Percentiles rank a stretch among this genome's conserved stretches.
phyloP scores from a whole-genome alignment of 805 yeast genomes.

The Starmerella vitae region DNA sequence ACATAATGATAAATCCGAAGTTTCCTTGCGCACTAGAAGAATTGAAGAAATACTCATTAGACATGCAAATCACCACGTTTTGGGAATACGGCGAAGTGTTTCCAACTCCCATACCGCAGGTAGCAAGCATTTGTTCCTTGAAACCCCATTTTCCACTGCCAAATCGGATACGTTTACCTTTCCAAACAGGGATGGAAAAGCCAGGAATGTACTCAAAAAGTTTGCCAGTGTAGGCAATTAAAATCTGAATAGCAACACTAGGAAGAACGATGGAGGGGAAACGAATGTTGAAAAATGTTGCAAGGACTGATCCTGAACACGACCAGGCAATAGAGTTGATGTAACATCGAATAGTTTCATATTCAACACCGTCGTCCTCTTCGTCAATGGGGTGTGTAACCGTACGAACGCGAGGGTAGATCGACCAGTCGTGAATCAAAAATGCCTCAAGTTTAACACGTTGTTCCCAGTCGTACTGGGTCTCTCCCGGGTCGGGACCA shows the following conservation, averaged over 20 bases:
- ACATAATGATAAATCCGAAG: constrained; percentile 38
- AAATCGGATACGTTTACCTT: constrained; percentile 19
- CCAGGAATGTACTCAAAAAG: constrained; percentile 25
- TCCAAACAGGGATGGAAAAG: constrained; percentile 12
- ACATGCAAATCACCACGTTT: constrained; percentile 8
- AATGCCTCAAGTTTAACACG: constrained; percentile 32
- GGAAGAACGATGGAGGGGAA: constrained; percentile 40
- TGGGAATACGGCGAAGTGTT: constrained; percentile 15
- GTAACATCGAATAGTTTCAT: constrained; percentile 42
- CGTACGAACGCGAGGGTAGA: constrained; percentile 49
- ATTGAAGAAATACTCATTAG: constrained; percentile 7
- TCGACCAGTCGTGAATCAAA: constrained; percentile 34
- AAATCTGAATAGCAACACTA: constrained; percentile 42
- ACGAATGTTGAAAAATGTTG: constrained; percentile 38
- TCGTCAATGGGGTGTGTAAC: constrained; percentile 38
- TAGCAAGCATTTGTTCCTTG: constrained; percentile 19
- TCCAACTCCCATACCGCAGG: constrained; percentile 21
- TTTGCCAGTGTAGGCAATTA: constrained; percentile 48
- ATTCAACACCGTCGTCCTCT: constrained; percentile 31
- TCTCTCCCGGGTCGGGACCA: constrained; percentile 1
- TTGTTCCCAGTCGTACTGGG: constrained; percentile 18
- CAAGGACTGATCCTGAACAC: constrained; percentile 32
- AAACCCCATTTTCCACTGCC: constrained; percentile 42
- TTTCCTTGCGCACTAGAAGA: constrained; percentile 4
- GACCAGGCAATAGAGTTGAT: constrained; percentile 39